These are phyloP conservation scores for Vigna reflexopilosa DNA, from an alignment of 306 rosid species.

Conservation along the genomic window DNA sequence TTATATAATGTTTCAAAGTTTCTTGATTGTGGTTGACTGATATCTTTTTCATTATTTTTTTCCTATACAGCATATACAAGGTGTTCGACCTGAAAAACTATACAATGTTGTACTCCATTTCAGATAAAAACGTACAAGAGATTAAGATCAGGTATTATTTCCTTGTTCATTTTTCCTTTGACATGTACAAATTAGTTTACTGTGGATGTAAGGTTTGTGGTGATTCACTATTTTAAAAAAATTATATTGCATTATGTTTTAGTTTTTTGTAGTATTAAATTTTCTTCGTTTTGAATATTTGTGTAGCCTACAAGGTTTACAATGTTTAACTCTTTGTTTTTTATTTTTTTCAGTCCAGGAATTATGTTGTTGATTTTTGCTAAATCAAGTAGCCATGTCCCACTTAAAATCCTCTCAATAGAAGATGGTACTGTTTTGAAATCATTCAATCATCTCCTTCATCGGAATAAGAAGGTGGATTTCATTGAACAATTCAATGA, in stretches of 20 bases:
- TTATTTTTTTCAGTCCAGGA: constrained; percentile 74
- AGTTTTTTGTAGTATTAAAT: constrained; percentile 5
- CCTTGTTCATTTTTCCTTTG: constrained; percentile 10
- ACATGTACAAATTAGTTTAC: constrained; percentile 3
- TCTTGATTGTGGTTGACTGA: constrained; percentile 41
- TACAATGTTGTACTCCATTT: constrained; percentile 86
- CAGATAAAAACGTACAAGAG: constrained; percentile 94
- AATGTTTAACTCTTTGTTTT: constrained; percentile 32
- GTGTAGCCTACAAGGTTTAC: constrained; percentile 13
- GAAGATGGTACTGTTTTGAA: constrained; percentile 98
- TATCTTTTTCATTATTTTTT: constrained; percentile 8
- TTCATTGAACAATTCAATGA: constrained; percentile 97
- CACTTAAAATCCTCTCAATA: constrained; percentile 90
- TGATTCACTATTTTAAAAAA: not conserved
- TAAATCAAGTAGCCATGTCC: constrained; percentile 86
- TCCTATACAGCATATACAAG: constrained; percentile 75
- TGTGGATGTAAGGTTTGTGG: constrained; percentile 23
- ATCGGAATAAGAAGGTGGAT: constrained; percentile 95
- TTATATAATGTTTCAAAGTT: constrained; percentile 7
- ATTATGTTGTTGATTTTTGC: constrained; percentile 87
- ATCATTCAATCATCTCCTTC: constrained; percentile 92
- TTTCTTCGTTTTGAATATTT: not conserved
- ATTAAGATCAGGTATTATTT: constrained; percentile 85
- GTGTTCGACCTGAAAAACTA: constrained; percentile 97
- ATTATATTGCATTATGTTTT: not conserved